Evolutionary conservation across 1,284 basidiomycete genomes (phyloP), one percentile per base, ranked within the genome.

Genomic region (Tilletia indica): DNA sequence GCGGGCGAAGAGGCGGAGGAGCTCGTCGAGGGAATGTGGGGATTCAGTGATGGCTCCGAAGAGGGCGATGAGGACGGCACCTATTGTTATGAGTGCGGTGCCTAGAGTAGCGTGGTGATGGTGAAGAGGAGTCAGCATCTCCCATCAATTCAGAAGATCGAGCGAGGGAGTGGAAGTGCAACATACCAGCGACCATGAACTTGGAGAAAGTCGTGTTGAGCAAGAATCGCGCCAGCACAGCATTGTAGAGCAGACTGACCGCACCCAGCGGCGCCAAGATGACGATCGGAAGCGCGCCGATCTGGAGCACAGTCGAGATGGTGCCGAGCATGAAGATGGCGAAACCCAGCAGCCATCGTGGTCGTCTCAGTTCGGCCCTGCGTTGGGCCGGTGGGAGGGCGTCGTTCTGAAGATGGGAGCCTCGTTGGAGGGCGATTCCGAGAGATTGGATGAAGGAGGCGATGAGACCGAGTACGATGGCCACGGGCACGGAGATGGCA

Each of bases 21-120:
- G 88, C 84, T 96, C 93, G 75, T 94, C 92, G 16, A 98, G 87
- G 0, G 91, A 91, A 78, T 92, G 93, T n/a, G 92, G 93, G 12
- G 89, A 89, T 84, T 97, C 93, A n/a, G 92, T 90, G 0, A 97
- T 92, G 71, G 94, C 92, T 68, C 94, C 94, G 84, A 96, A 97
- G 71, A 93, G 87, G 25, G 92, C 94, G 72, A 98, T 94, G 72
- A 96, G 87, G 45, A 93, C 90, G 0, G 95, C 94, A 42, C 94
- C 94, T 12, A 90, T 89, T 0, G 93, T 92, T 74, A 98, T 95
- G 79, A 97, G 87, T 42, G 91, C 84, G 3, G 94, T 97, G 36
- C 94, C 82, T 74, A 36, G 9, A 42, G 51, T 19, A 54, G 51
- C 11, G 42, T 6, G 6, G 51, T n/a, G 38, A 63, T 36, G 25